phyloP scores from a whole-genome alignment of 495 filamentous ascomycete genomes.

The Sabuloglossum arenarium region DNA sequence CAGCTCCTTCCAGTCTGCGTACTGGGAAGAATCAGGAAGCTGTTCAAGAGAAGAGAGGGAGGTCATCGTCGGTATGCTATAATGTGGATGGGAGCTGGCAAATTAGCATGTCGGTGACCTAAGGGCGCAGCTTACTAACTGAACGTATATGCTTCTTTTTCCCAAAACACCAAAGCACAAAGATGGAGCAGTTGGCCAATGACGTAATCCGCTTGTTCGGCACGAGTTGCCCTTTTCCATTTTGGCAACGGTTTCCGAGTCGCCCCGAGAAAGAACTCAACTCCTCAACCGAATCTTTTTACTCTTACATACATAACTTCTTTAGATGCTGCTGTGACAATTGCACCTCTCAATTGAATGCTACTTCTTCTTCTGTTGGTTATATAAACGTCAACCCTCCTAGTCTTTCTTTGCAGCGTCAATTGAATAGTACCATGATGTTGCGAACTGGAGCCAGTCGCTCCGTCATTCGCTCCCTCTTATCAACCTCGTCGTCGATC shows the following conservation, averaged over 20 bases:
- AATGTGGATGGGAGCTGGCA: no score
- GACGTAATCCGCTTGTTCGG: not conserved
- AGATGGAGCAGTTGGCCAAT: no score
- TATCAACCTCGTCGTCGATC: conserved; percentile 6
- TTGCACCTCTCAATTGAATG: not conserved
- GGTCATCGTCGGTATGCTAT: no score
- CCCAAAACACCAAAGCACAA: not conserved
- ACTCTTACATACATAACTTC: not conserved
- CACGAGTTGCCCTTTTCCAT: conserved; percentile 1
- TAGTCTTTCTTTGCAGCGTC: not conserved
- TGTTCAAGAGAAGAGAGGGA: no score
- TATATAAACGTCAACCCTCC: not conserved
- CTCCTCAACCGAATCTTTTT: not conserved
- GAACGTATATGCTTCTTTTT: no score
- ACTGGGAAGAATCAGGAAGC: no score
- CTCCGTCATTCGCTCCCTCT: conserved; percentile 11
- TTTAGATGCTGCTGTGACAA: not conserved
- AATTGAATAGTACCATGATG: conserved; percentile 9
- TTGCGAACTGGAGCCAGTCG: conserved; percentile 17
- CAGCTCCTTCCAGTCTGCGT: no score
- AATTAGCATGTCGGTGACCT: no score
- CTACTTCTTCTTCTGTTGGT: not conserved
- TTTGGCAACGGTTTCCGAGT: not conserved
- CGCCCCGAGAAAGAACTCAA: not conserved
- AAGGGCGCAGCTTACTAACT: no score